A percentile compares a stretch with the other conserved stretches of the same genome.
phyloP scores from a whole-genome alignment of 176 grass and related monocot species.

The Zizania latifolia region DNA sequence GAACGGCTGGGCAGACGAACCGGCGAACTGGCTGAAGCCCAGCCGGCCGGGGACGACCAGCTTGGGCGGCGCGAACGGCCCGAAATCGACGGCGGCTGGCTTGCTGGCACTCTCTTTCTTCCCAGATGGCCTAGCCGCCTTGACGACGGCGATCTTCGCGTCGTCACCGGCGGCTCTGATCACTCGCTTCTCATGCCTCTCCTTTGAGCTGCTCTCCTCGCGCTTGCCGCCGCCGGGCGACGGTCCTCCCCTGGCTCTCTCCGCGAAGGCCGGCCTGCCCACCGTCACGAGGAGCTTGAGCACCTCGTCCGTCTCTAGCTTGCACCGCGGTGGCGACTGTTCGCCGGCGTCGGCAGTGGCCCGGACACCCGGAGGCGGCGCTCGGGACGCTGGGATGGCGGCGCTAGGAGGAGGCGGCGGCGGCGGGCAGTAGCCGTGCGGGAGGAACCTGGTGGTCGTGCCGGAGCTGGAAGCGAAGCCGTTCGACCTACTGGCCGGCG shows the following conservation, averaged over 20 bases:
- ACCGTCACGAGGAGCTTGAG: conserved; percentile 36
- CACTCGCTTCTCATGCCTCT: neutral
- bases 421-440: neutral
- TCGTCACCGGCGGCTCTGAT: neutral
- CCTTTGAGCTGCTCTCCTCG: neutral
- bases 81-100: neutral
- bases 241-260: conserved; percentile 34
- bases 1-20: conserved; percentile 28
- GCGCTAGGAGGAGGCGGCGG: neutral
- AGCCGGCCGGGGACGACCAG: conserved; percentile 26
- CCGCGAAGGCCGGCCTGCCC: conserved; percentile 27
- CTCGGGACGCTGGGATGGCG: neutral
- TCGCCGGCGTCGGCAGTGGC: neutral
- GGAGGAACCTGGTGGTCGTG: neutral
- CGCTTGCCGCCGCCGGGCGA: neutral
- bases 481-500: conserved; percentile 5
- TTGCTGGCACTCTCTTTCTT: neutral
- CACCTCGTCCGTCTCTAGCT: conserved; percentile 49
- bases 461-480: neutral
- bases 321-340: conserved; percentile 4
- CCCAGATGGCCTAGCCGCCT: neutral
- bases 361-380: neutral
- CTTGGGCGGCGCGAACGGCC: conserved; percentile 38
- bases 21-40: conserved; percentile 39
- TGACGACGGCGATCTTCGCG: neutral